Percentiles rank a stretch among this genome's conserved stretches.
Conservation (phyloP, 148 eudicot genomes). For the Talinum fruticosum region DNA sequence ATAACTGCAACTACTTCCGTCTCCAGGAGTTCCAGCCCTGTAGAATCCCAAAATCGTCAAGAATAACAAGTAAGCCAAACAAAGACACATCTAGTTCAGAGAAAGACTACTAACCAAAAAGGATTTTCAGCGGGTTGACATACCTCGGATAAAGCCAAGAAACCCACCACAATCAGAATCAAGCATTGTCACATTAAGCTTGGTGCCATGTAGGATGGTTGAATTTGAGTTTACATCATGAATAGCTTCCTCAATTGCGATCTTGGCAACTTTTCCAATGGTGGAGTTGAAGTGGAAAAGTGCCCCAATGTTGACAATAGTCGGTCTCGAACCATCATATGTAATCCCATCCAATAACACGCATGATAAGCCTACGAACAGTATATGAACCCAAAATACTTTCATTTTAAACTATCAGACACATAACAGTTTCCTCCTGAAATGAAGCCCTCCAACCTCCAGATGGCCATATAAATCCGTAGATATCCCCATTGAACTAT, state of each 20-base stretch:
- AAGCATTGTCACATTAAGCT: constrained; percentile 45
- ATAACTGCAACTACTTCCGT: constrained; percentile 65
- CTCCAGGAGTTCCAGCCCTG: constrained; percentile 88
- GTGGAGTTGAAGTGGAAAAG: constrained; percentile 77
- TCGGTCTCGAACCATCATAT: constrained; percentile 53
- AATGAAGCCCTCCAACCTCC: constrained; percentile 16
- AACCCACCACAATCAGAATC: constrained; percentile 81
- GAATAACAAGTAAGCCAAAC: neutral
- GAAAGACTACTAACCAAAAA: neutral
- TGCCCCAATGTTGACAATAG: constrained; percentile 78
- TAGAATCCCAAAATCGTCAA: constrained; percentile 19
- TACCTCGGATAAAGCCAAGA: constrained; percentile 90
- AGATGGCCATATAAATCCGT: constrained; percentile 9
- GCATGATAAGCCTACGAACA: constrained; percentile 33
- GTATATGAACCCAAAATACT: constrained; percentile 29
- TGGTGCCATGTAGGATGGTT: constrained; percentile 52
- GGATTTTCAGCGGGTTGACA: neutral
- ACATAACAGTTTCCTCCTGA: constrained; percentile 19
- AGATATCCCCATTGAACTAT: constrained; percentile 24
- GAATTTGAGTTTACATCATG: constrained; percentile 77
- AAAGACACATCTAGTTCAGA: neutral
- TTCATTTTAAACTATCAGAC: constrained; percentile 38
- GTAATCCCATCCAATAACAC: constrained; percentile 36
- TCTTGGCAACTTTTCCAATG: constrained; percentile 78
- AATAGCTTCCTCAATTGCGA: constrained; percentile 85